These are phyloP conservation scores for Maudiozyma barnettii DNA, from an alignment of 805 yeast species.

Conservation along the genomic window DNA sequence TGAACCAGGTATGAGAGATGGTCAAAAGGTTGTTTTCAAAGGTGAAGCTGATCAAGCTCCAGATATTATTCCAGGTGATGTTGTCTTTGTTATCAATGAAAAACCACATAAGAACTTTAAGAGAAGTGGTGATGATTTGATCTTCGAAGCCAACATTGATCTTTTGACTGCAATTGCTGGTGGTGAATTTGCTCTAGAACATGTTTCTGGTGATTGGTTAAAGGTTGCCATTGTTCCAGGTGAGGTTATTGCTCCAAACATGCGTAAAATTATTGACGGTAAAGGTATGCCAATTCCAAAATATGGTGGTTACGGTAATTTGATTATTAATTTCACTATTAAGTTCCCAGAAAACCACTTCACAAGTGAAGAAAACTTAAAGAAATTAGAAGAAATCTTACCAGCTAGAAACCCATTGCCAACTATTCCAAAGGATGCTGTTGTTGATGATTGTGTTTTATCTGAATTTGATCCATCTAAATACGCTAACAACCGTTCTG, in stretches of 20 bases:
- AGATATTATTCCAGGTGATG: conserved; percentile 92
- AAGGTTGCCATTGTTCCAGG: conserved; percentile 81
- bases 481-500: conserved; percentile 36
- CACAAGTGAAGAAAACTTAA: conserved; percentile 64
- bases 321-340: conserved; percentile 75
- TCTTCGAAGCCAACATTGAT: conserved; percentile 79
- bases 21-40: conserved; percentile 79
- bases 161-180: conserved; percentile 93
- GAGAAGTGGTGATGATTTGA: conserved; percentile 84
- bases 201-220: conserved; percentile 84
- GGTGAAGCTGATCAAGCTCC: conserved; percentile 99
- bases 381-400: conserved; percentile 61
- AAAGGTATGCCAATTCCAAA: conserved; percentile 97
- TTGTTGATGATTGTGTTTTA: conserved; percentile 72
- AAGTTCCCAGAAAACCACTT: conserved; percentile 78
- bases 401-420: conserved; percentile 59
- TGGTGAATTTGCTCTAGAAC: conserved; percentile 81
- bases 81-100: conserved; percentile 82
- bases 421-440: conserved; percentile 58
- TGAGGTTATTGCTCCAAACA: conserved; percentile 83
- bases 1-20: conserved; percentile 95
- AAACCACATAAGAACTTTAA: conserved; percentile 74
- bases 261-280: conserved; percentile 69
- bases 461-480: conserved; percentile 57
- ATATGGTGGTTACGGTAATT: conserved; percentile 80